Percentiles rank a stretch among this genome's conserved stretches.
Evolutionary conservation across 2,329 filamentous ascomycete genomes (phyloP).

Genomic region (Ascochyta rabiei): DNA sequence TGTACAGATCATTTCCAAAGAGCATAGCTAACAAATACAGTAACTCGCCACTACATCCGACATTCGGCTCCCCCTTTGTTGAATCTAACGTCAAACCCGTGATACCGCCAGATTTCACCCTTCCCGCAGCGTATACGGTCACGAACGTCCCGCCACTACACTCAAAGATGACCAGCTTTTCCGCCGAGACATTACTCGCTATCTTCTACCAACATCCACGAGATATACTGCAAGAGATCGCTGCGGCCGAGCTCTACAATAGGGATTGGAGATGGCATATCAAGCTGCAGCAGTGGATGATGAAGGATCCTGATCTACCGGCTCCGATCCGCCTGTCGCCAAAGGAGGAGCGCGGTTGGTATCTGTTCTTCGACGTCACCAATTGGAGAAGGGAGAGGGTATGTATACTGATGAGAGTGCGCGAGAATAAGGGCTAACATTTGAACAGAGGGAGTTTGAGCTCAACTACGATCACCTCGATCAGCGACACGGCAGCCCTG

Average conservation of each 20-base stretch:
- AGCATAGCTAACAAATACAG: constrained; percentile 32
- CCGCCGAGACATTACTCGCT: constrained; percentile 69
- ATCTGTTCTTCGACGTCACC: constrained; percentile 61
- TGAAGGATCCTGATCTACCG: constrained; percentile 57
- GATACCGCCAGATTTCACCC: constrained; percentile 64
- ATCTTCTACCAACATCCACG: constrained; percentile 73
- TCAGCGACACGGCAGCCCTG: constrained; percentile 48
- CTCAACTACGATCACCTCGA: constrained; percentile 60
- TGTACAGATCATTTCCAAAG: background rate
- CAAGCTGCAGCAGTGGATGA: constrained; percentile 60
- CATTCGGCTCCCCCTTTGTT: constrained; percentile 68
- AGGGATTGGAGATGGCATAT: constrained; percentile 63
- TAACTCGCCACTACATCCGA: constrained; percentile 64
- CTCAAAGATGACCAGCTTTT: constrained; percentile 64
- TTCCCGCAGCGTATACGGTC: constrained; percentile 69
- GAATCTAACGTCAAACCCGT: constrained; percentile 63
- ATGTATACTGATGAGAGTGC: constrained; percentile 13
- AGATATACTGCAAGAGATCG: constrained; percentile 69
- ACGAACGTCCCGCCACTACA: constrained; percentile 68
- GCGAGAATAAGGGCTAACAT: constrained; percentile 21
- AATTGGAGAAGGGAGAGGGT: constrained; percentile 60
- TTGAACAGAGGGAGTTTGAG: constrained; percentile 55
- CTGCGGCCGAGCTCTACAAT: constrained; percentile 64
- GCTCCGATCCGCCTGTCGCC: constrained; percentile 53
- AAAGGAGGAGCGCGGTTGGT: constrained; percentile 58